phyloP scores from a whole-genome alignment of 1,284 basidiomycete genomes.

The Trichosporon asahii region DNA sequence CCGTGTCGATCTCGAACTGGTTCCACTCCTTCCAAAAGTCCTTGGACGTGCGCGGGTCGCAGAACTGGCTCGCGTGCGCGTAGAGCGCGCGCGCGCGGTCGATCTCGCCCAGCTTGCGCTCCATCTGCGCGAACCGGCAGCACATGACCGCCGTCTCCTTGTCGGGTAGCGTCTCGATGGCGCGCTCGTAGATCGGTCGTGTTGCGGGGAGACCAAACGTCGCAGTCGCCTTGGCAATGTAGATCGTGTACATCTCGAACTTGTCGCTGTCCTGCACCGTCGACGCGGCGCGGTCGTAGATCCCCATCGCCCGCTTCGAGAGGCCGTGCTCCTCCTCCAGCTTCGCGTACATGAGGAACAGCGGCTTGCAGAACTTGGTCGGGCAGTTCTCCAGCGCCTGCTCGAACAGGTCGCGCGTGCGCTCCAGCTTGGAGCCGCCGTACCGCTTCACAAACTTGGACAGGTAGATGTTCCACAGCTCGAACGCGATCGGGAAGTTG shows the following conservation, averaged over 20 bases:
- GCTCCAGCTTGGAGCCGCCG: constrained; percentile 88
- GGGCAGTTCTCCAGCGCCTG: constrained; percentile 97
- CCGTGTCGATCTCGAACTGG: constrained; percentile 90
- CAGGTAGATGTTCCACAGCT: constrained; percentile 98
- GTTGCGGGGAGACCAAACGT: constrained; percentile 97
- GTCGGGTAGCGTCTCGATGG: constrained; percentile 90
- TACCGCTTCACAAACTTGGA: constrained; percentile 97
- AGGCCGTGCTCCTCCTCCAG: constrained; percentile 93
- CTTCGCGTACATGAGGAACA: constrained; percentile 93
- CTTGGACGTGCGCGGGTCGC: constrained; percentile 83
- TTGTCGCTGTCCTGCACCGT: constrained; percentile 85
- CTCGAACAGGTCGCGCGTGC: constrained; percentile 93
- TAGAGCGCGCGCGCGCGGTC: constrained; percentile 95
- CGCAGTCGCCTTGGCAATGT: constrained; percentile 93
- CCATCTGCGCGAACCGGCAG: constrained; percentile 88
- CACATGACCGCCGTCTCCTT: constrained; percentile 97
- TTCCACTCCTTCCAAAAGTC: constrained; percentile 98
- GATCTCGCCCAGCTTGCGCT: constrained; percentile 97
- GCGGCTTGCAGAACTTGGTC: constrained; percentile 85
- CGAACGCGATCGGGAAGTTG: constrained; percentile 96
- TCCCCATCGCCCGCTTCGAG: constrained; percentile 91
- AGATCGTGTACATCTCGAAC: constrained; percentile 96
- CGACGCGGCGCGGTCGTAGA: constrained; percentile 88
- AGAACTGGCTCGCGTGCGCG: constrained; percentile 96
- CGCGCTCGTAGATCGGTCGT: constrained; percentile 92